phyloP scores from a whole-genome alignment of 352 stramenopile species.

The Phytophthora rubi region DNA sequence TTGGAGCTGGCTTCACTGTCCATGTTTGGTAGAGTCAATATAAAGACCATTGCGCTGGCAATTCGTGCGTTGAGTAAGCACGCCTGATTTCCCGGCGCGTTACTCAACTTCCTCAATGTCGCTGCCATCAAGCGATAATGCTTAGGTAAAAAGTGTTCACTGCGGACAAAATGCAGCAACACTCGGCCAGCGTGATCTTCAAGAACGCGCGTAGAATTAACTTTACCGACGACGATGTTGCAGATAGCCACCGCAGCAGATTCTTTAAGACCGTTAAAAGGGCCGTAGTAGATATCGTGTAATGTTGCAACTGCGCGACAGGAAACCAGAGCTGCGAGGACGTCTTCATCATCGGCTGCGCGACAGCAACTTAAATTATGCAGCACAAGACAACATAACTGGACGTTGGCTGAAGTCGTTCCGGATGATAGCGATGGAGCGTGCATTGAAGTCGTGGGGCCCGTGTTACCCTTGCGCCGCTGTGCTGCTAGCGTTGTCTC shows the following conservation, averaged over 20 bases:
- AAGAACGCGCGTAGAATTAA: conserved; percentile 71
- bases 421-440: not conserved
- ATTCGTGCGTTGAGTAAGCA: conserved; percentile 52
- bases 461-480: conserved; percentile 12
- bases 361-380: conserved; percentile 76
- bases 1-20: conserved; percentile 48
- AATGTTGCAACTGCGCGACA: conserved; percentile 52
- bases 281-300: conserved; percentile 55
- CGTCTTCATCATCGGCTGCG: conserved; percentile 20
- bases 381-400: conserved; percentile 70
- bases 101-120: conserved; percentile 65
- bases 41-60: conserved; percentile 50
- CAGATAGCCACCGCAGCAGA: conserved; percentile 61
- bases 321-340: conserved; percentile 61
- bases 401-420: conserved; percentile 34
- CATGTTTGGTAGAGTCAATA: conserved; percentile 43
- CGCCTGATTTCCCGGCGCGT: conserved; percentile 69
- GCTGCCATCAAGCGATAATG: conserved; percentile 56
- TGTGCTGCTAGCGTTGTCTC: conserved; percentile 21
- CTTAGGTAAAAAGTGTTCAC: conserved; percentile 39
- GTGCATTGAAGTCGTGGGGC: conserved; percentile 3
- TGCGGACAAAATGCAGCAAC: conserved; percentile 65
- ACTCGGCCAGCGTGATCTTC: conserved; percentile 57
- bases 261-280: conserved; percentile 58
- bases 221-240: conserved; percentile 68